Evolutionary conservation across 2,329 filamentous ascomycete species (phyloP), one percentile per base, ranked within the genome.

Genomic region (Elsinoe batatas): DNA sequence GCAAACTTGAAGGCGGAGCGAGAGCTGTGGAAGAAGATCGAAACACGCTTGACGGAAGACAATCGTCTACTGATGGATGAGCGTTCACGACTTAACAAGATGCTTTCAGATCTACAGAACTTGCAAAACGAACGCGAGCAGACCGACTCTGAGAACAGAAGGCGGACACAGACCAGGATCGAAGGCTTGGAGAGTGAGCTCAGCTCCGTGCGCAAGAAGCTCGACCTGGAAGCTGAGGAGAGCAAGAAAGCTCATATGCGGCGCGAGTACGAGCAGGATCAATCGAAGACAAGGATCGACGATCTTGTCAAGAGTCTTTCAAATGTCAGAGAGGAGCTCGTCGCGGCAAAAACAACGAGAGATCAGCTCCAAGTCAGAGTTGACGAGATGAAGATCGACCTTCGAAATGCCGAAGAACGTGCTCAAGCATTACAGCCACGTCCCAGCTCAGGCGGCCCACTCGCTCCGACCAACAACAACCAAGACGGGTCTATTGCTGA

Each of bases 1-100:
- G 85, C 90, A 13, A 96, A 97, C 65, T 79, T 96, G 33, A 95
- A 95, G 69, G 91, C 91, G 0, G 91, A 97, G 70, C 95, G 95
- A 72, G 87, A 89, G 36, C 77, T 98, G 8, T 95, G 88, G 87
- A 95, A 93, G 73, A 88, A 86, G 56, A 95, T 96, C 33, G 91
- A 97, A 67, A 85, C 87, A 60, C 84, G 94, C 53, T 77, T 97
- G 42, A 86, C 82, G 59, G 88, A 93, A 64, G 91, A 97, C 65
- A 95, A 93, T 61, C 89, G 95, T 65, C 82, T 75, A 17, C 75
- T 97, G 11, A 79, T 87, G 40, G 88, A 94, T 58, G 93, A 98
- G 68, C 87, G 90, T 61, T 82, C 84, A 44, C 81, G 91, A 30
- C 79, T 97, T 3, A 95, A 91, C 70, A 84, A 83, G 56, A 77